These are phyloP conservation scores for Crithidia bombi DNA, from an alignment of 208 protist genomes.

Conservation along the genomic window DNA sequence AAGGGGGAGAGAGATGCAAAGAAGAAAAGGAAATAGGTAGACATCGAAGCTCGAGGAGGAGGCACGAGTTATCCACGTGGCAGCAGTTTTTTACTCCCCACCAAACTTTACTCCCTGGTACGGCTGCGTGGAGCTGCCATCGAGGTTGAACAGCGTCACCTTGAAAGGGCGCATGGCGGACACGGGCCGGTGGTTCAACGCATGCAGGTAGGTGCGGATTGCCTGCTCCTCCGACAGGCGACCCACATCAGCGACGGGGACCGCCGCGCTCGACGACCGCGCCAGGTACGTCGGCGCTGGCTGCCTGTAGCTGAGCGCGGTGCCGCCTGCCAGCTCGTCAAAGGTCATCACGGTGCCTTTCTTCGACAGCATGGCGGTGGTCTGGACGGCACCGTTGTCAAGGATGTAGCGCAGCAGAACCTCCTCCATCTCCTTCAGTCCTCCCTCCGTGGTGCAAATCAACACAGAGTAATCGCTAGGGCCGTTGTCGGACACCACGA, in stretches of 20 bases:
- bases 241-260: conserved; percentile 68
- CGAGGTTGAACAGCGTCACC: conserved; percentile 90
- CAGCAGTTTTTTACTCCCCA: conserved; percentile 48
- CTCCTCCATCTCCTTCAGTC: conserved; percentile 73
- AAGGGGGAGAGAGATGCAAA: no score
- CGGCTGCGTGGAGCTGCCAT: conserved; percentile 70
- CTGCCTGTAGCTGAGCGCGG: conserved; percentile 40
- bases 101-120: conserved; percentile 92
- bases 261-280: conserved; percentile 40
- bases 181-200: conserved; percentile 51
- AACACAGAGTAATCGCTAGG: conserved; percentile 61
- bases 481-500: conserved; percentile 40
- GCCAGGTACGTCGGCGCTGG: conserved; percentile 24
- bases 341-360: conserved; percentile 91
- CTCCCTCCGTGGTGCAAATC: conserved; percentile 70
- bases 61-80: no score
- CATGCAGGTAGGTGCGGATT: conserved; percentile 72
- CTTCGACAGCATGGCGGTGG: conserved; percentile 69
- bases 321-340: conserved; percentile 69
- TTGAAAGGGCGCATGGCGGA: conserved; percentile 72
- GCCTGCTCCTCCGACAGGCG: conserved; percentile 76
- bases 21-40: no score
- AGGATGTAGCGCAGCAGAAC: conserved; percentile 75
- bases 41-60: no score
- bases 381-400: conserved; percentile 79